Conservation (phyloP, 768 basidiomycete species). For the Boletus rubescentipes region DNA sequence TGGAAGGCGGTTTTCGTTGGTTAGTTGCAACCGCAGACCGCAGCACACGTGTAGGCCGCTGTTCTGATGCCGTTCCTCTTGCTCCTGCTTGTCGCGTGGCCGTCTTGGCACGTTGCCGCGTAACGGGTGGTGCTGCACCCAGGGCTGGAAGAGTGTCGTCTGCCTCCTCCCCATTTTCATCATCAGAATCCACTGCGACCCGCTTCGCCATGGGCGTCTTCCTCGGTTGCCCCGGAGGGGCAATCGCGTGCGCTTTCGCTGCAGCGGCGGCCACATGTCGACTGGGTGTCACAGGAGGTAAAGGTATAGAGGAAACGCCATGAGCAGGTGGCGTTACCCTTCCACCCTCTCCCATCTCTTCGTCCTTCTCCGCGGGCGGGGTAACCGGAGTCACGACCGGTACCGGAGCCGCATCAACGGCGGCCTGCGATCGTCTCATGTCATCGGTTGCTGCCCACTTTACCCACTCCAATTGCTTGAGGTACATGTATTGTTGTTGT, state of each 20-base stretch:
- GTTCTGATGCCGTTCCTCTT: conserved; percentile 65
- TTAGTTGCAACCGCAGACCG: conserved; percentile 61
- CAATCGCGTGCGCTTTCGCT: conserved; percentile 68
- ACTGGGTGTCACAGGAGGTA: conserved; percentile 81
- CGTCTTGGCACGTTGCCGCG: conserved; percentile 37
- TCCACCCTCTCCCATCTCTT: conserved; percentile 52
- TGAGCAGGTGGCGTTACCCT: conserved; percentile 32
- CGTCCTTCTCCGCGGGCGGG: conserved; percentile 76
- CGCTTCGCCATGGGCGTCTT: conserved; percentile 86
- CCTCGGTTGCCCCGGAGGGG: conserved; percentile 79
- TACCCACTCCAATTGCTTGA: conserved; percentile 91
- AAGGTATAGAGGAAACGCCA: conserved; percentile 21
- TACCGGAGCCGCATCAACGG: conserved; percentile 41
- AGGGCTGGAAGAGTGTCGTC: conserved; percentile 67
- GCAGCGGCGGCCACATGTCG: conserved; percentile 70
- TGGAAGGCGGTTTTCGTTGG: conserved; percentile 53
- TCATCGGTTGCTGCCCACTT: conserved; percentile 93
- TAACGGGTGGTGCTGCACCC: conserved; percentile 43
- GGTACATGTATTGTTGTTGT: conserved; percentile 93
- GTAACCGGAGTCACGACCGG: conserved; percentile 71
- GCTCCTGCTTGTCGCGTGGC: conserved; percentile 38
- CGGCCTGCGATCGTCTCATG: conserved; percentile 45
- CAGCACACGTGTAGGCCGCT: conserved; percentile 71
- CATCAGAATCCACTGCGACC: conserved; percentile 62
- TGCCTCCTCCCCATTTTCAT: conserved; percentile 54